These are phyloP conservation scores for Pelargonium cotyledonis DNA, from an alignment of 441 rosid species.

Conservation along the genomic window DNA sequence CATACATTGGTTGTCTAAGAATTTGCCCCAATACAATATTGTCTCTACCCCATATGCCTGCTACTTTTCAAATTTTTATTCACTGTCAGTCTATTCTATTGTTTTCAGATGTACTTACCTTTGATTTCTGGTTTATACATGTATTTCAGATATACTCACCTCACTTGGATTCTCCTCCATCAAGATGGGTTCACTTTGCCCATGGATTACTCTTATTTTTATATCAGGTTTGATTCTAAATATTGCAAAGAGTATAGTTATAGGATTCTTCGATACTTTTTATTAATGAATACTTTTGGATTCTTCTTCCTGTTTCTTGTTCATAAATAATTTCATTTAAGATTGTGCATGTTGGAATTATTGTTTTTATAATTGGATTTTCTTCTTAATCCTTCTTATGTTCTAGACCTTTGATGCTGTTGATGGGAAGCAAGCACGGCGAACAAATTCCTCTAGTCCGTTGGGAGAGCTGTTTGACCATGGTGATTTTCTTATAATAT, in stretches of 20 bases:
- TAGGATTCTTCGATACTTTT: too few relatives aligned
- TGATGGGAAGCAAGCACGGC: slow-evolving; percentile 98
- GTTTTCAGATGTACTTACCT: not conserved
- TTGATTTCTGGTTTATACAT: slow-evolving; percentile 8
- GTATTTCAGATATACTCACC: slow-evolving; percentile 78
- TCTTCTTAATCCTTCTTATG: slow-evolving; percentile 6
- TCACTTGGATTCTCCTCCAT: slow-evolving; percentile 78
- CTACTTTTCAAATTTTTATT: not conserved
- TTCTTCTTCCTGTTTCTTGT: not conserved
- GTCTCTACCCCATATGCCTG: not conserved
- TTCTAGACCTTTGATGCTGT: slow-evolving; percentile 93
- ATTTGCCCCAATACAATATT: not conserved
- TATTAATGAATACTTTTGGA: not conserved
- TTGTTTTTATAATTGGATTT: slow-evolving; percentile 4
- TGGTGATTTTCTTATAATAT: slow-evolving; percentile 40
- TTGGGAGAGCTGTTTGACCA: slow-evolving; percentile 97
- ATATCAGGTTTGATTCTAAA: slow-evolving; percentile 62
- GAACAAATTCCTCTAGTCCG: slow-evolving; percentile 91
- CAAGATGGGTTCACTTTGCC: slow-evolving; percentile 91
- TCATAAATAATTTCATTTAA: not conserved
- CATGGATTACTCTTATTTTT: slow-evolving; percentile 90
- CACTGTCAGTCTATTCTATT: not conserved
- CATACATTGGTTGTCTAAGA: not conserved
- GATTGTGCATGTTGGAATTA: not conserved
- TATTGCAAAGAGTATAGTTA: not conserved